phyloP scores from a whole-genome alignment of 306 rosid species.

The Pyrus pyrifolia region DNA sequence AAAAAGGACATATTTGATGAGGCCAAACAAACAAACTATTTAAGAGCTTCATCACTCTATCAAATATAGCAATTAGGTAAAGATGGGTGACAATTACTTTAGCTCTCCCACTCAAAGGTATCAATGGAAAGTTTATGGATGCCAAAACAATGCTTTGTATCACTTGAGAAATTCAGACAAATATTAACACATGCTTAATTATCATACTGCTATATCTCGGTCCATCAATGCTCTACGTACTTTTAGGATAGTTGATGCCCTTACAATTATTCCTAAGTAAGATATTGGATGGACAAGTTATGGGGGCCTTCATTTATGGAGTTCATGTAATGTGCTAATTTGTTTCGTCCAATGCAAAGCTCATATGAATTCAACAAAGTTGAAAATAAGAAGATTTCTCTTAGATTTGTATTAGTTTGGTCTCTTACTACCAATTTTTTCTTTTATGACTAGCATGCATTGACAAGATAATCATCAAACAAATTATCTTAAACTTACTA shows the following conservation, averaged over 20 bases:
- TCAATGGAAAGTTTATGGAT: too few relatives aligned
- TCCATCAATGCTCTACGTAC: neutral
- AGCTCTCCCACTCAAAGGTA: too few relatives aligned
- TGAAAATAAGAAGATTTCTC: neutral
- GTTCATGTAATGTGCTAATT: neutral
- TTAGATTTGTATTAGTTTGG: neutral
- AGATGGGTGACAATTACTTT: too few relatives aligned
- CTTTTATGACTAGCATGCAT: neutral
- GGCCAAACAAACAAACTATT: neutral
- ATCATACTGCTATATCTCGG: neutral
- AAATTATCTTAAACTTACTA: neutral
- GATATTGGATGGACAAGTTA: too few relatives aligned
- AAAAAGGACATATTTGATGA: too few relatives aligned
- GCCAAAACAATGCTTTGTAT: too few relatives aligned
- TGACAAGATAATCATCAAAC: neutral
- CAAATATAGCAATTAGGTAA: too few relatives aligned
- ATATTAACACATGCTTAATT: neutral
- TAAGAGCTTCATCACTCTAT: neutral
- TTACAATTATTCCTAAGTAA: too few relatives aligned
- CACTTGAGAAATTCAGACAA: neutral
- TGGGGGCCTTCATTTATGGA: neutral
- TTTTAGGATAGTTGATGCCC: neutral
- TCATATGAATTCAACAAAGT: neutral
- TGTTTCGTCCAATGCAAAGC: neutral
- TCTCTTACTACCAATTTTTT: neutral